Base-by-base conservation (phyloP, 352 stramenopile species). In the Pythium guiyangense region DNA sequence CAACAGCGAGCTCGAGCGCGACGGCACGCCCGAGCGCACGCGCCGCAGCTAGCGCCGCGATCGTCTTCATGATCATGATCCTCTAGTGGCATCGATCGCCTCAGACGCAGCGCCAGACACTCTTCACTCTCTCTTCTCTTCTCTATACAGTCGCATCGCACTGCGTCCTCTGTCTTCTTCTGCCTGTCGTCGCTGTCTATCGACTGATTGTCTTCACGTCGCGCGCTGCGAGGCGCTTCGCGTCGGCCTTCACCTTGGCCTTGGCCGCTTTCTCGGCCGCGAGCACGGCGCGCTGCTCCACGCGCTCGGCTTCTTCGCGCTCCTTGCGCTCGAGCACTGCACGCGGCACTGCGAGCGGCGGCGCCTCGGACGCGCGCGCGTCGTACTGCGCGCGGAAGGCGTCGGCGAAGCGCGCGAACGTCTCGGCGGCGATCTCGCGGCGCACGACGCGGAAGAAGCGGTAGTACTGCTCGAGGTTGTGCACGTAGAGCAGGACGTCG, bases 401-500 rank as follows among this genome's bases (percentile, higher is more conserved):
- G 26, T 67, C 50, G 17, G 63, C 60, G 61, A 79, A 92, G 31
- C 12, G 31, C 6, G 31, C 31, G 31, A 37, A 37, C 31, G 5
- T 37, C 31, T 10, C 31, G 12, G 31, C 31, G 31, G 31, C 31
- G 31, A 37, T 37, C 31, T 37, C 31, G 31, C 12, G 31, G 31
- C 31, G 31, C 31, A 37, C 6, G 31, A 37, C 31, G 31, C 31
- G 31, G 31, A 37, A 37, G 31, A 37, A 37, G 31, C 31, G 31
- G 31, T 37, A 37, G 31, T 37, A 37, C 31, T 37, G 76, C 63
- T 88, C 74, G 68, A 90, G 66, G 61, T 92, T 92, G 74, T 92
- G 82, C 53, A 92, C 55, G 64, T 97, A 97, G 20, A 98, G 59
- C 42, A 98, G 63, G n/a, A 96, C 96, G 48, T 96, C 85, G 48